Evolutionary conservation across 140 eudicot genomes (phyloP).

Genomic region (Ambrosia hybrid): DNA sequence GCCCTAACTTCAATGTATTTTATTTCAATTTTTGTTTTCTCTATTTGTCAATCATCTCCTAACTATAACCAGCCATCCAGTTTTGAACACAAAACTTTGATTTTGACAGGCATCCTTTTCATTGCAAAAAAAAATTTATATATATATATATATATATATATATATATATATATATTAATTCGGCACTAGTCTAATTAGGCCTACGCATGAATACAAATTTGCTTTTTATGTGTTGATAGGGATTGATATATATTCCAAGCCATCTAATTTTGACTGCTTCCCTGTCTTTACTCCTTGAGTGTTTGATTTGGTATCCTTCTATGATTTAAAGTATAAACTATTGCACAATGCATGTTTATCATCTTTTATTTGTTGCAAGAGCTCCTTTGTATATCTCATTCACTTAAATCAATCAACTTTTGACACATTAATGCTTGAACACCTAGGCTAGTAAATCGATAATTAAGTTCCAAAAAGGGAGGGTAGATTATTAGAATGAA

Average conservation of each 20-base stretch:
- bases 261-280: conserved; percentile 24
- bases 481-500: neutral
- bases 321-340: neutral
- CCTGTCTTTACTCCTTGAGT: conserved; percentile 7
- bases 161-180: neutral
- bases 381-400: neutral
- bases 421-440: too few relatives aligned
- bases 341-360: conserved; percentile 17
- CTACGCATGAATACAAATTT: conserved; percentile 23
- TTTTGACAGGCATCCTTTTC: neutral
- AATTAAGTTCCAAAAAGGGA: neutral
- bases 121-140: neutral
- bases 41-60: too few relatives aligned
- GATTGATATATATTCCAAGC: conserved; percentile 22
- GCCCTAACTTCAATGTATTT: too few relatives aligned
- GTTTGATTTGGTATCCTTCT: neutral
- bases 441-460: neutral
- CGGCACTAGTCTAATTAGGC: conserved; percentile 20
- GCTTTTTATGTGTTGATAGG: conserved; percentile 13
- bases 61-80: neutral
- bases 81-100: conserved; percentile 1
- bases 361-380: conserved; percentile 9
- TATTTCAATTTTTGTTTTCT: too few relatives aligned
- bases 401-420: too few relatives aligned
- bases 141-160: too few relatives aligned